A percentile compares a stretch with the other conserved stretches of the same genome.
Evolutionary conservation across 2,329 filamentous ascomycete genomes (phyloP).

Genomic region (Trichoderma breve): DNA sequence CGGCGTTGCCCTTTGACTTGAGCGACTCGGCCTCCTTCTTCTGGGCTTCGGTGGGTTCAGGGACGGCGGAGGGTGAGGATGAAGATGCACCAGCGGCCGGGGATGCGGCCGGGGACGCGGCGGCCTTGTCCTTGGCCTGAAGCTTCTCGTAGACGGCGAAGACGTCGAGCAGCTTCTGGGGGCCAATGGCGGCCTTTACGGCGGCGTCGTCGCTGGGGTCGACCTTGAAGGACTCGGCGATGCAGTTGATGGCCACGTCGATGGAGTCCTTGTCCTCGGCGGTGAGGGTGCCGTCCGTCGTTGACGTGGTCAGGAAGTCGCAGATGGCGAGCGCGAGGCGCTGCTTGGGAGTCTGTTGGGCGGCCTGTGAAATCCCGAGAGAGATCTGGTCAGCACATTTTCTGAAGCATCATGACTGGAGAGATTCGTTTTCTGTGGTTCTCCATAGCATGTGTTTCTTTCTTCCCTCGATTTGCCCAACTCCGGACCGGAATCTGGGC

Average conservation of each 20-base stretch:
- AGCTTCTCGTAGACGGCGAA: constrained; percentile 97
- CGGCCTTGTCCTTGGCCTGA: constrained; percentile 52
- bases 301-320: constrained; percentile 84
- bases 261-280: constrained; percentile 89
- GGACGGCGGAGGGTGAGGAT: constrained; percentile 13
- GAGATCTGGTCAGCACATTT: not conserved
- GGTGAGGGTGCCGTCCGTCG: constrained; percentile 83
- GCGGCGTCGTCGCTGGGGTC: constrained; percentile 75
- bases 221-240: constrained; percentile 92
- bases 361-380: constrained; percentile 24
- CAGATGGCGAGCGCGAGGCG: constrained; percentile 95
- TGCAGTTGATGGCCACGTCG: constrained; percentile 92
- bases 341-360: constrained; percentile 59
- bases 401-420: not conserved
- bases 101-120: constrained; percentile 35
- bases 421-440: not conserved
- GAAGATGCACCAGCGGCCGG: constrained; percentile 43
- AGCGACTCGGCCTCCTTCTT: constrained; percentile 83
- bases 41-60: constrained; percentile 50
- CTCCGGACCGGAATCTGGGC: not conserved
- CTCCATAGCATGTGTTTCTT: not conserved
- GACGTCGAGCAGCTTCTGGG: constrained; percentile 85
- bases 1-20: constrained; percentile 88
- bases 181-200: constrained; percentile 73
- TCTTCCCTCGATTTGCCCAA: not conserved